phyloP scores from a whole-genome alignment of 2,329 filamentous ascomycete genomes.

The Helotiales sp. region DNA sequence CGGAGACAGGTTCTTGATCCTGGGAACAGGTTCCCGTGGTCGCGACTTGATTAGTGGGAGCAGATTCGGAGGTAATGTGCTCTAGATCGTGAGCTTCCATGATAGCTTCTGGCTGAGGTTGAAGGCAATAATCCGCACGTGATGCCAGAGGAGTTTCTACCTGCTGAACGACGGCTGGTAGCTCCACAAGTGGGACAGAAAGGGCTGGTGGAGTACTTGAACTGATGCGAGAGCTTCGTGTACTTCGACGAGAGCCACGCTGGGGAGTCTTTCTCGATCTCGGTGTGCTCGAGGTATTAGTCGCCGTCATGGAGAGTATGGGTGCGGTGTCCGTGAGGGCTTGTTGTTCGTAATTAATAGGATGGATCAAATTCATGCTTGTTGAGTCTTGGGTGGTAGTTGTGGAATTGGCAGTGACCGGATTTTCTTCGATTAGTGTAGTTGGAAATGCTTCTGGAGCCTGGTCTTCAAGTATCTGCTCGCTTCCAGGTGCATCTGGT shows the following conservation, averaged over 20 bases:
- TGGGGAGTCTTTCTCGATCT: slow-evolving; percentile 11
- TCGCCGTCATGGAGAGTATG: not conserved
- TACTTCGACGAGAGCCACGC: slow-evolving; percentile 14
- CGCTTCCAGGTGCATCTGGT: not conserved
- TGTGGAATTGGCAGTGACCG: no score
- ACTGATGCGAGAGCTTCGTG: slow-evolving; percentile 15
- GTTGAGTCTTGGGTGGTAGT: not conserved
- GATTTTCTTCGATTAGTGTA: not conserved
- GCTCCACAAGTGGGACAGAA: not conserved
- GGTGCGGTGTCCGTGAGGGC: not conserved
- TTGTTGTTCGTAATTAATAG: not conserved
- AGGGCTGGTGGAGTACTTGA: slow-evolving; percentile 7
- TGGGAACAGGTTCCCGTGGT: no score
- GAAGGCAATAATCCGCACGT: not conserved
- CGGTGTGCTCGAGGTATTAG: slow-evolving; percentile 12
- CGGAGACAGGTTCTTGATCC: no score
- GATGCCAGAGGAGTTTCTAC: not conserved
- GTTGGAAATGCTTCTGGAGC: not conserved
- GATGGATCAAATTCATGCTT: not conserved
- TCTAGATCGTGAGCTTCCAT: not conserved
- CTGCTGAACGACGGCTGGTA: not conserved
- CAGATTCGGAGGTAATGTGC: not conserved
- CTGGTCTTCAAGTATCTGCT: not conserved
- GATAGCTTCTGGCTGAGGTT: not conserved
- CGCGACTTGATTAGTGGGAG: no score